Conservation (phyloP, 192 early-diverging fungal genomes). For the Backusella liffmaniae region DNA sequence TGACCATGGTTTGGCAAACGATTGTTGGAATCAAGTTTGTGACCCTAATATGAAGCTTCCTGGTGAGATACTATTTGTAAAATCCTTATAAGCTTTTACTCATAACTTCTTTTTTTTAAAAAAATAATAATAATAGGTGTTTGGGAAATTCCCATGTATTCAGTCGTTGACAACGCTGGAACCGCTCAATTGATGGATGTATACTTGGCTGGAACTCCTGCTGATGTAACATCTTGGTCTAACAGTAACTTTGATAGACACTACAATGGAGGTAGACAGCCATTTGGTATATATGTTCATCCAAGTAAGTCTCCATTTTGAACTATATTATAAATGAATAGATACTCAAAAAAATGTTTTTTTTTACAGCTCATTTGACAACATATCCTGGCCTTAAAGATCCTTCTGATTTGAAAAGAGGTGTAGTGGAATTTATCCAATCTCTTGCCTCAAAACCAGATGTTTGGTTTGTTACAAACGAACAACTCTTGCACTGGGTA, state of each 20-base stretch:
- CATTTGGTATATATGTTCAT: slow-evolving; percentile 52
- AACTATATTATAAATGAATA: neutral
- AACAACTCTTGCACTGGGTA: slow-evolving; percentile 65
- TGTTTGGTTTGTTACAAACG: slow-evolving; percentile 72
- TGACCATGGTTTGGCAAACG: slow-evolving; percentile 61
- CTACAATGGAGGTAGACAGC: slow-evolving; percentile 48
- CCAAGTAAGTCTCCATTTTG: slow-evolving; percentile 28
- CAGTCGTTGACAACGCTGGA: slow-evolving; percentile 44
- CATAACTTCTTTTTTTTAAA: neutral
- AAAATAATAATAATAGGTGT: slow-evolving; percentile 28
- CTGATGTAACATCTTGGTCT: slow-evolving; percentile 44
- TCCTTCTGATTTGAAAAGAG: slow-evolving; percentile 13
- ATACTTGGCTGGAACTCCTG: slow-evolving; percentile 43
- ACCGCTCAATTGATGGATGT: slow-evolving; percentile 49
- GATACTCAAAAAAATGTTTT: neutral
- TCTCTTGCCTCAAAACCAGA: slow-evolving; percentile 53
- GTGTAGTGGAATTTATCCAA: slow-evolving; percentile 51
- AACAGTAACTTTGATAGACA: slow-evolving; percentile 57
- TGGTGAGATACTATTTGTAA: slow-evolving; percentile 19
- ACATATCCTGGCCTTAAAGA: slow-evolving; percentile 33
- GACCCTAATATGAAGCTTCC: slow-evolving; percentile 38
- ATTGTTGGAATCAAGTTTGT: slow-evolving; percentile 57
- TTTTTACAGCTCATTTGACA: slow-evolving; percentile 37
- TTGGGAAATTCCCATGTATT: slow-evolving; percentile 69
- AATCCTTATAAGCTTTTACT: neutral